Conservation (phyloP, 306 rosid genomes). For the Casuarina glauca region DNA sequence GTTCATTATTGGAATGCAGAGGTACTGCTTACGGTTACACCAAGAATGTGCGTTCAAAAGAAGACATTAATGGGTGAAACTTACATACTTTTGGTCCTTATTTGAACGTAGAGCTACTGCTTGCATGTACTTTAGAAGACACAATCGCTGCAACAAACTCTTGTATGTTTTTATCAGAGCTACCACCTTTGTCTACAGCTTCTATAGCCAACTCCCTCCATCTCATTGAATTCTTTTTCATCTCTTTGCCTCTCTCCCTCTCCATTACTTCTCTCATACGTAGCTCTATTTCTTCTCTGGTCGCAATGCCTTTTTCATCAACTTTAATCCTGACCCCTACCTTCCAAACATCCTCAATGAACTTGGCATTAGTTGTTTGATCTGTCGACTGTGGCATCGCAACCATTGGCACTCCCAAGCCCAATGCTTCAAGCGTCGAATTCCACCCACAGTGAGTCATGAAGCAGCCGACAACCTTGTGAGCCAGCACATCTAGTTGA, state of each 20-base stretch:
- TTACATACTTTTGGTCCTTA: background rate
- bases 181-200: conserved; percentile 23
- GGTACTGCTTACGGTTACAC: too few relatives aligned
- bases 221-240: conserved; percentile 11
- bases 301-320: background rate
- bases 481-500: conserved; percentile 17
- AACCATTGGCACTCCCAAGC: conserved; percentile 23
- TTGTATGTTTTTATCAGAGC: conserved; percentile 18
- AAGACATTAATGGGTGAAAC: background rate
- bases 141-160: conserved; percentile 13
- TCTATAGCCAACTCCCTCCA: conserved; percentile 20
- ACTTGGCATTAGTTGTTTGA: conserved; percentile 23
- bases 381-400: conserved; percentile 25
- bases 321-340: conserved; percentile 12
- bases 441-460: conserved; percentile 29
- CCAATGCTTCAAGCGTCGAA: conserved; percentile 24
- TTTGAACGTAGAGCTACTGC: background rate
- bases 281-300: conserved; percentile 12
- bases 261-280: conserved; percentile 22
- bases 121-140: background rate
- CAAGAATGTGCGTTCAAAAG: too few relatives aligned
- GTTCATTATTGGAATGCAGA: too few relatives aligned
- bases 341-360: conserved; percentile 23
- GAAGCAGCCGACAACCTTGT: conserved; percentile 7
- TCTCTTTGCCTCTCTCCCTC: conserved; percentile 15